phyloP scores from a whole-genome alignment of 1,139 yeast genomes.

The Hyphopichia pseudoburtonii region DNA sequence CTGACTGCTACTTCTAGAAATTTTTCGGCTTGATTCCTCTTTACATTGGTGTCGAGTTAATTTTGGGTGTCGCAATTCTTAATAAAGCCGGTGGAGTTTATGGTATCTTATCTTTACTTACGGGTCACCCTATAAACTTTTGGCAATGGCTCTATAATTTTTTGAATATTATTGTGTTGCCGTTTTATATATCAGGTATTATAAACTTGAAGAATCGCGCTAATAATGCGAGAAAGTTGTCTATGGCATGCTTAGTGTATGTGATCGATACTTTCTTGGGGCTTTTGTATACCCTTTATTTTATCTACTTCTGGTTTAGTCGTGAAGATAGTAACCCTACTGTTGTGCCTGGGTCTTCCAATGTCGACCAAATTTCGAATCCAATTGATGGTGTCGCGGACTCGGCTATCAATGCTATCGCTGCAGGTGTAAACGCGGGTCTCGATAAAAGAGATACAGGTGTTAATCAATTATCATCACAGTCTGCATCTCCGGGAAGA shows the following conservation, averaged over 20 bases:
- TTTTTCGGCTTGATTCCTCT: conserved; percentile 70
- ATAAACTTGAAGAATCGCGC: conserved; percentile 33
- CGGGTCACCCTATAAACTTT: conserved; percentile 83
- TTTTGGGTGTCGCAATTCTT: conserved; percentile 74
- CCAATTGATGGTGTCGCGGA: neutral
- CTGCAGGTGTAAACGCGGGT: no score
- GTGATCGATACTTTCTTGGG: conserved; percentile 67
- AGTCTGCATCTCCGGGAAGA: conserved; percentile 67
- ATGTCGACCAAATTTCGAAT: conserved; percentile 10
- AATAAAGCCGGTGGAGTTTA: conserved; percentile 89
- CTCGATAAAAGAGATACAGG: conserved; percentile 5
- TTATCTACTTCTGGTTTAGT: conserved; percentile 74
- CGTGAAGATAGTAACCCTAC: conserved; percentile 31
- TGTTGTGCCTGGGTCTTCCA: conserved; percentile 6
- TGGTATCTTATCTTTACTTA: conserved; percentile 81
- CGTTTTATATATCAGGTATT: conserved; percentile 68
- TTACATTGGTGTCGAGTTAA: conserved; percentile 82
- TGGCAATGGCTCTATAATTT: conserved; percentile 83
- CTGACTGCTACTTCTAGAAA: conserved; percentile 34
- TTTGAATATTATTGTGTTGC: conserved; percentile 60
- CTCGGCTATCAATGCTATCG: neutral
- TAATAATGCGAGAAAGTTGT: conserved; percentile 42
- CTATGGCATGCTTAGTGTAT: conserved; percentile 65
- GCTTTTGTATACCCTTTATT: conserved; percentile 68
- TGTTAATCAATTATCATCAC: conserved; percentile 26